Evolutionary conservation across 257 asterid species (phyloP).

Genomic region (Solanum chiquidenum): DNA sequence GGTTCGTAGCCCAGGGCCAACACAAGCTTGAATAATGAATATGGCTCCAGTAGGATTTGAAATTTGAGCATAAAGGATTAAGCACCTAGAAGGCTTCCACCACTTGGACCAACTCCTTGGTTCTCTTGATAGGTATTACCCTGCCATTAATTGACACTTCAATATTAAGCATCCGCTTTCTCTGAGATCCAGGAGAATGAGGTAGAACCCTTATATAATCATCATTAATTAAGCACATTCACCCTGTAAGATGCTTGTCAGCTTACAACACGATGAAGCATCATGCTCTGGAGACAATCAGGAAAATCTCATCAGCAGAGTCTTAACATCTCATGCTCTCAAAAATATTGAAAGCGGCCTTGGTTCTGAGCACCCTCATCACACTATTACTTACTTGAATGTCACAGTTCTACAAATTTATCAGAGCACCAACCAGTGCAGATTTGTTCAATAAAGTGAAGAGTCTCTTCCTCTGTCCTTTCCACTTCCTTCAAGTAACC

Average conservation of each 20-base stretch:
- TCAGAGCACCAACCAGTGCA: not conserved
- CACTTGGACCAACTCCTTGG: not conserved
- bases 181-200: not conserved
- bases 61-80: not conserved
- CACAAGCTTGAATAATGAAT: not conserved
- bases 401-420: not conserved
- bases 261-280: not conserved
- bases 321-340: not conserved
- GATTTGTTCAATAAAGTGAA: not conserved
- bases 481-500: not conserved
- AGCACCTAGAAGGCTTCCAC: not conserved
- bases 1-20: not conserved
- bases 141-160: not conserved
- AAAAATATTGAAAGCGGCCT: not conserved
- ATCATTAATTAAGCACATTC: not conserved
- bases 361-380: not conserved
- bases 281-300: not conserved
- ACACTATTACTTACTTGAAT: not conserved
- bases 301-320: not conserved
- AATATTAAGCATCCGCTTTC: not conserved
- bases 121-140: not conserved
- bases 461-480: not conserved
- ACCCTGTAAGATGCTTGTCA: not conserved
- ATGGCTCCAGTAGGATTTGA: not conserved
- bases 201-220: not conserved